These are phyloP conservation scores for Cyberlindnera maclurae DNA, from an alignment of 805 yeast genomes.

Conservation along the genomic window DNA sequence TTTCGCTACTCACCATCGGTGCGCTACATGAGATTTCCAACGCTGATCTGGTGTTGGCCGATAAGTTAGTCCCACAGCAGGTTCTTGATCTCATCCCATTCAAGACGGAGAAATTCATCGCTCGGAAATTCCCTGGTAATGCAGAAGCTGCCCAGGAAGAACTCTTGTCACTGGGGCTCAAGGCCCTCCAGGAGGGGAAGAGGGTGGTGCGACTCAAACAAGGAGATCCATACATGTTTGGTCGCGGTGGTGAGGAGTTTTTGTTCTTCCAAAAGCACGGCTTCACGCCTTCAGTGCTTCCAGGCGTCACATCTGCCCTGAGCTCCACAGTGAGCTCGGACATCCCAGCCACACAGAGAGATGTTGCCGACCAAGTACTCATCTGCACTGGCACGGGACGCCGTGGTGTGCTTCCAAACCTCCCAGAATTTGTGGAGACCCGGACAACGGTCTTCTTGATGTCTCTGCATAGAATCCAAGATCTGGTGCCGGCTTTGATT, in stretches of 20 bases:
- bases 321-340: constrained; percentile 78
- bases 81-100: constrained; percentile 79
- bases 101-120: constrained; percentile 71
- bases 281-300: constrained; percentile 63
- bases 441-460: constrained; percentile 84
- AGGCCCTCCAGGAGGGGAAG: constrained; percentile 55
- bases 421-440: constrained; percentile 65
- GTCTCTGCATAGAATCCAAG: constrained; percentile 70
- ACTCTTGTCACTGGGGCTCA: constrained; percentile 64
- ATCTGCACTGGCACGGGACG: constrained; percentile 95
- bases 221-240: constrained; percentile 95
- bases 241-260: constrained; percentile 93
- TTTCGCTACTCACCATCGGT: constrained; percentile 74
- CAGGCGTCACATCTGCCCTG: constrained; percentile 86
- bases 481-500: constrained; percentile 45
- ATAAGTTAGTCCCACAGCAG: constrained; percentile 85
- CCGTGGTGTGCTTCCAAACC: constrained; percentile 68
- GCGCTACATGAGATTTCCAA: constrained; percentile 73
- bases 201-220: constrained; percentile 87
- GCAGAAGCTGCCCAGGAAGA: constrained; percentile 92
- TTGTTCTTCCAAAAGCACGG: constrained; percentile 63
- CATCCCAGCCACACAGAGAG: constrained; percentile 89
- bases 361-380: constrained; percentile 85
- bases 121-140: constrained; percentile 93
- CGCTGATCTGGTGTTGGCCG: constrained; percentile 84